A percentile compares a stretch with the other conserved stretches of the same genome.
phyloP scores from a whole-genome alignment of 805 yeast genomes.

The Cyberlindnera mycetangii region DNA sequence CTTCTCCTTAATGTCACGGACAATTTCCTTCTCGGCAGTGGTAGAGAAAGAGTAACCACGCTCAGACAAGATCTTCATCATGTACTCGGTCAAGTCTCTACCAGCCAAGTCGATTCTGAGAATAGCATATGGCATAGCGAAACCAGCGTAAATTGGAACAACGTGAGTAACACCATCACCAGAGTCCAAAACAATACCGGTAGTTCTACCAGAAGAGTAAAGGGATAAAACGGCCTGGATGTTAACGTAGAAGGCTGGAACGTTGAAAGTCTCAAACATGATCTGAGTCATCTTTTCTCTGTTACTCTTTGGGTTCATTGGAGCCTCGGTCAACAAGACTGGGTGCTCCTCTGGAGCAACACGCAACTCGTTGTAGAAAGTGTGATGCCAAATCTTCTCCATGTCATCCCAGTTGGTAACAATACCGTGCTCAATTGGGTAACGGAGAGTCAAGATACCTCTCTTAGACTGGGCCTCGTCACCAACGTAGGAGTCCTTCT shows the following conservation, averaged over 20 bases:
- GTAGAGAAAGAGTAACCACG: conserved; percentile 99
- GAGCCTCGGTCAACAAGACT: conserved; percentile 98
- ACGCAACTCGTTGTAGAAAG: conserved; percentile 99
- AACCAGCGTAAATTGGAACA: conserved; percentile 99
- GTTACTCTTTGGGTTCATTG: conserved; percentile 99
- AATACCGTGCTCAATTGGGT: conserved; percentile 99
- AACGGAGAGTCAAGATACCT: conserved; percentile 98
- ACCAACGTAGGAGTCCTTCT: conserved; percentile 99
- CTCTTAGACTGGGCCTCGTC: conserved; percentile 99
- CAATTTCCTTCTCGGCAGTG: conserved; percentile 98
- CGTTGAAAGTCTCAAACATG: conserved; percentile 98
- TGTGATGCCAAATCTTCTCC: conserved; percentile 99
- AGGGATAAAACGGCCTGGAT: conserved; percentile 98
- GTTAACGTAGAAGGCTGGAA: conserved; percentile 98
- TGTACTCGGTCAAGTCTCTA: conserved; percentile 98
- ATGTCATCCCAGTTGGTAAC: conserved; percentile 99
- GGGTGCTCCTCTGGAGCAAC: conserved; percentile 99
- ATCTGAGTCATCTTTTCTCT: conserved; percentile 99
- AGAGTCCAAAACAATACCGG: conserved; percentile 98
- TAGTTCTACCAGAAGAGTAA: conserved; percentile 99
- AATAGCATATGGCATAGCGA: conserved; percentile 98
- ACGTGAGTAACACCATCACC: conserved; percentile 99
- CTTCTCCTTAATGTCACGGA: conserved; percentile 89
- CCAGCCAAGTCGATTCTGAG: conserved; percentile 99
- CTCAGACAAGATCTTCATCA: conserved; percentile 97